These are phyloP conservation scores for Amanita rimosa DNA, from an alignment of 768 basidiomycete species.

Conservation along the genomic window DNA sequence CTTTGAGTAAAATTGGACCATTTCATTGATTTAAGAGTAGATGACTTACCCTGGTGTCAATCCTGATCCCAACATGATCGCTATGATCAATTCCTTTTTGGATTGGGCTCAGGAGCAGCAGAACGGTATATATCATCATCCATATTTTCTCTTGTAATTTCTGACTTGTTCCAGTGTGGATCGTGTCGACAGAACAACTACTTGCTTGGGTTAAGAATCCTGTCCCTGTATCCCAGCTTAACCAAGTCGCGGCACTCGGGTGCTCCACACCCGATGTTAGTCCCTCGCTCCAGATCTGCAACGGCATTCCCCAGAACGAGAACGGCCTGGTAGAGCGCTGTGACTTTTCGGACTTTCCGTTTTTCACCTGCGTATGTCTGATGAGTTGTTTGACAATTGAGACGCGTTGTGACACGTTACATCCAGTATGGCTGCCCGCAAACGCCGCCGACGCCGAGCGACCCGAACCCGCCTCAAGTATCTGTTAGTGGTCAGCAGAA, in stretches of 20 bases:
- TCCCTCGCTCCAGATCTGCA: slow-evolving; percentile 48
- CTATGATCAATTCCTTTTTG: slow-evolving; percentile 70
- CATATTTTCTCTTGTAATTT: neutral
- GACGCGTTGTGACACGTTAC: neutral
- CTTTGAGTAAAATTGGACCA: neutral
- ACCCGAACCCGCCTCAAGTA: slow-evolving; percentile 60
- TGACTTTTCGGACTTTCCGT: slow-evolving; percentile 65
- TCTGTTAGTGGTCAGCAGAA: slow-evolving; percentile 30
- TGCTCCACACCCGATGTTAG: slow-evolving; percentile 56
- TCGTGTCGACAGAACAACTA: slow-evolving; percentile 61
- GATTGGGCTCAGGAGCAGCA: slow-evolving; percentile 72
- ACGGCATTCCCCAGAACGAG: slow-evolving; percentile 65
- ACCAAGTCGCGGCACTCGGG: slow-evolving; percentile 39
- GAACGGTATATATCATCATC: slow-evolving; percentile 31
- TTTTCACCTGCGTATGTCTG: slow-evolving; percentile 59
- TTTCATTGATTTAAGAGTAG: slow-evolving; percentile 14
- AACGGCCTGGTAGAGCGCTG: slow-evolving; percentile 49
- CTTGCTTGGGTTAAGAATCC: slow-evolving; percentile 69
- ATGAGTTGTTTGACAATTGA: neutral
- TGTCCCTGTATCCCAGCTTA: slow-evolving; percentile 48
- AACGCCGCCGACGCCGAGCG: slow-evolving; percentile 35
- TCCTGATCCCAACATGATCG: slow-evolving; percentile 39
- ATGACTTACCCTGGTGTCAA: slow-evolving; percentile 49
- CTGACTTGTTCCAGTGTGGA: slow-evolving; percentile 41
- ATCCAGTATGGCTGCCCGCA: slow-evolving; percentile 65